Evolutionary conservation across 768 basidiomycete species (phyloP).

Genomic region (Mycena albidolilacea): DNA sequence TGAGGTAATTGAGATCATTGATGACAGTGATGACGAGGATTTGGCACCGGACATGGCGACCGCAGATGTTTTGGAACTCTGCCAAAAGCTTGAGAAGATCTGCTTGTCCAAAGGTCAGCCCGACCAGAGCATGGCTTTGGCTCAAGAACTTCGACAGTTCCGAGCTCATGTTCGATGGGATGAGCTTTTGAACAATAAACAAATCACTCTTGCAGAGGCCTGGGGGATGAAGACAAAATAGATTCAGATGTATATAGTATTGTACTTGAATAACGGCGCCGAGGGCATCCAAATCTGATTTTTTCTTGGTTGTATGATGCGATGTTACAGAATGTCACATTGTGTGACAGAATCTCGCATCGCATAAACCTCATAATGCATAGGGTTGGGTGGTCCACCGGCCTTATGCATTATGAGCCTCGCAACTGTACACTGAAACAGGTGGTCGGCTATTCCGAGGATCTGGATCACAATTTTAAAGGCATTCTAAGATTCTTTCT

Average conservation of each 20-base stretch:
- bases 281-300: too few species aligned
- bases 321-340: too few species aligned
- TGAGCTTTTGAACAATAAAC: conserved; percentile 1
- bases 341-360: too few species aligned
- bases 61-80: background rate
- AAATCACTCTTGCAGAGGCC: conserved; percentile 9
- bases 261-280: too few species aligned
- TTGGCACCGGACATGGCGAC: background rate
- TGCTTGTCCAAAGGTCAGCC: background rate
- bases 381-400: too few species aligned
- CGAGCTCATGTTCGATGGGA: conserved; percentile 10
- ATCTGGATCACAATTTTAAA: too few species aligned
- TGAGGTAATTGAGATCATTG: background rate
- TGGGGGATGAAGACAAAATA: conserved; percentile 9
- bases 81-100: background rate
- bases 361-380: too few species aligned
- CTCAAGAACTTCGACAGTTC: background rate
- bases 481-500: too few species aligned
- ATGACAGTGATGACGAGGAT: conserved; percentile 7
- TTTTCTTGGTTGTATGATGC: too few species aligned
- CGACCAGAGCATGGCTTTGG: conserved; percentile 5
- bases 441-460: too few species aligned
- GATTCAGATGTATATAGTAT: background rate
- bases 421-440: too few species aligned
- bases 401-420: too few species aligned